A percentile compares a stretch with the other conserved stretches of the same genome.
phyloP scores from a whole-genome alignment of 306 rosid species.

The Mucuna pruriens region DNA sequence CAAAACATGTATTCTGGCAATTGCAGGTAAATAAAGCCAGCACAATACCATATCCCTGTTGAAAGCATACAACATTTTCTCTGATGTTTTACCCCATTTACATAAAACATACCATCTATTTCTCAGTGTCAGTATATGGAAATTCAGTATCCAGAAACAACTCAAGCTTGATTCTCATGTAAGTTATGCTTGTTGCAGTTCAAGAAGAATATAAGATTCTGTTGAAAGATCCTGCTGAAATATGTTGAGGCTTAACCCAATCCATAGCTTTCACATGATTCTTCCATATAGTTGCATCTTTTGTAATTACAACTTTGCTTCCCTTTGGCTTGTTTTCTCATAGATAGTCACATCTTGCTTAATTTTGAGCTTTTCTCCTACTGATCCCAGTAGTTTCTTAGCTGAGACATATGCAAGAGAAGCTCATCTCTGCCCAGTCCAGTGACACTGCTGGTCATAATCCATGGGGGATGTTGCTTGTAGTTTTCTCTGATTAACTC shows the following conservation, averaged over 20 bases:
- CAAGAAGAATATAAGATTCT: conserved; percentile 22
- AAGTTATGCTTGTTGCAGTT: conserved; percentile 21
- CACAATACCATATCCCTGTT: background rate
- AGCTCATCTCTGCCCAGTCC: conserved; percentile 91
- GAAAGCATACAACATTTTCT: conserved; percentile 30
- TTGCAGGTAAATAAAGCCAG: conserved; percentile 3
- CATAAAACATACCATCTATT: conserved; percentile 5
- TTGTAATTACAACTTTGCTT: conserved; percentile 15
- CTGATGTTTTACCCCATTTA: background rate
- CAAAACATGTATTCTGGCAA: conserved; percentile 13
- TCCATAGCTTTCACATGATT: conserved; percentile 16
- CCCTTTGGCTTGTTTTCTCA: background rate
- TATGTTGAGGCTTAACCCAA: background rate
- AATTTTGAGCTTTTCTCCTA: conserved; percentile 23
- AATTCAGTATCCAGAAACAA: conserved; percentile 21
- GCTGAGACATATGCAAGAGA: conserved; percentile 85
- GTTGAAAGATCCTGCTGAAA: conserved; percentile 25
- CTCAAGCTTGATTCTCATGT: conserved; percentile 15
- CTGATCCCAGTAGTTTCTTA: conserved; percentile 93
- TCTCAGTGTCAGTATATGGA: background rate
- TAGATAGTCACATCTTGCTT: conserved; percentile 13
- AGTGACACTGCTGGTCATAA: conserved; percentile 92
- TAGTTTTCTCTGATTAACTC: conserved; percentile 73
- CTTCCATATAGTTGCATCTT: conserved; percentile 28
- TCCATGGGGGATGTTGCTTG: conserved; percentile 84